Percentiles rank a stretch among this genome's conserved stretches.
Conservation (phyloP, 192 early-diverging fungal genomes). For the Spizellomyces punctatus region DNA sequence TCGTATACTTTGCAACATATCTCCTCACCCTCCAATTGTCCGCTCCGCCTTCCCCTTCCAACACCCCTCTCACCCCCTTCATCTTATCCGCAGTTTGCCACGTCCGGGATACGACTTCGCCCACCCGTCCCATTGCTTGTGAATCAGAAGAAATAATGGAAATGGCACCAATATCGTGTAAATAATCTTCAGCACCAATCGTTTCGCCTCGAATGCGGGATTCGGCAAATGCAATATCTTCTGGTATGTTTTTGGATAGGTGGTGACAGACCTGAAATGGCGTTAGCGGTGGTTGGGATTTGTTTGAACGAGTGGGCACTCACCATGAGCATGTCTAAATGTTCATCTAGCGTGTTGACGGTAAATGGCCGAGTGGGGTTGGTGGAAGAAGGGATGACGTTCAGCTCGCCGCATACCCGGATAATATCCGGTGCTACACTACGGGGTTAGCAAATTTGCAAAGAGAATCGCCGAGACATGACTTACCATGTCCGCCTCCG, state of each 20-base stretch:
- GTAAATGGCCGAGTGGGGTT: constrained; percentile 97
- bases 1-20: constrained; percentile 97
- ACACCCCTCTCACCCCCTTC: constrained; percentile 70
- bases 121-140: constrained; percentile 96
- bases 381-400: constrained; percentile 92
- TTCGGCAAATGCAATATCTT: constrained; percentile 97
- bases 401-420: constrained; percentile 68
- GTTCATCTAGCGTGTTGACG: constrained; percentile 94
- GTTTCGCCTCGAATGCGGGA: constrained; percentile 94
- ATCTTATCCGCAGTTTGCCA: constrained; percentile 98
- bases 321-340: constrained; percentile 96
- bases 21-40: constrained; percentile 90
- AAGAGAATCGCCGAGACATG: too few relatives aligned
- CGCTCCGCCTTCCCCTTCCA: constrained; percentile 45
- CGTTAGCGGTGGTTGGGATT: neutral
- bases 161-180: constrained; percentile 95
- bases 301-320: neutral
- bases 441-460: too few relatives aligned
- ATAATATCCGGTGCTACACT: constrained; percentile 66
- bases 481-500: constrained; percentile 51
- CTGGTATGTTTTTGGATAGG: constrained; percentile 87
- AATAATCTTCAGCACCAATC: constrained; percentile 94
- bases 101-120: constrained; percentile 87
- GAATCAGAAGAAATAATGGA: constrained; percentile 91
- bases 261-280: constrained; percentile 82